Evolutionary conservation across 257 asterid genomes (phyloP).

Genomic region (Nicotiana undulata): DNA sequence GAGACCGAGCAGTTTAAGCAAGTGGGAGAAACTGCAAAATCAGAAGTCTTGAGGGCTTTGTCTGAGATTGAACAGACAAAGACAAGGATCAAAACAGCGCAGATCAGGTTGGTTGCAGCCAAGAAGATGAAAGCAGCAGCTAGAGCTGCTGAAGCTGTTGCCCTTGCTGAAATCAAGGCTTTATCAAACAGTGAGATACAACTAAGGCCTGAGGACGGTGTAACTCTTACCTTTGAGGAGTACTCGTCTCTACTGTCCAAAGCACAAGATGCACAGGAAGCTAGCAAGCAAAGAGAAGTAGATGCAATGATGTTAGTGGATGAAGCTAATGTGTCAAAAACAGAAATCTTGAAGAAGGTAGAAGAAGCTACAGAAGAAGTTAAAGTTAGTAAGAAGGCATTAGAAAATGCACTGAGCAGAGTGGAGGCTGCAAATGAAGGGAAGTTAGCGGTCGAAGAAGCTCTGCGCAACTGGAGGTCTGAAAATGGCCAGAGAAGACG

Average conservation of each 20-base stretch:
- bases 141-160: conserved; percentile 73
- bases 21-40: conserved; percentile 59
- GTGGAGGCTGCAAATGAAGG: conserved; percentile 72
- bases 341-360: conserved; percentile 53
- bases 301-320: conserved; percentile 49
- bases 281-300: conserved; percentile 31
- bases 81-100: conserved; percentile 56
- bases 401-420: conserved; percentile 72
- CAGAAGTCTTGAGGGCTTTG: conserved; percentile 46
- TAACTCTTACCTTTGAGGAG: conserved; percentile 62
- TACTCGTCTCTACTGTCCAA: conserved; percentile 48
- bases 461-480: conserved; percentile 83
- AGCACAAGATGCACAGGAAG: conserved; percentile 63
- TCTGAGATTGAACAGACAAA: conserved; percentile 67
- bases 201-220: conserved; percentile 24
- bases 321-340: conserved; percentile 50
- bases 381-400: conserved; percentile 51
- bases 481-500: conserved; percentile 71
- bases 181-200: conserved; percentile 27
- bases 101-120: conserved; percentile 67
- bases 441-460: conserved; percentile 77
- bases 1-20: conserved; percentile 65
- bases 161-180: conserved; percentile 74
- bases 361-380: conserved; percentile 87
- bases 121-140: conserved; percentile 90